Conservation (phyloP, 371 early-diverging fungal genomes). For the Haplosporangium sp. region DNA sequence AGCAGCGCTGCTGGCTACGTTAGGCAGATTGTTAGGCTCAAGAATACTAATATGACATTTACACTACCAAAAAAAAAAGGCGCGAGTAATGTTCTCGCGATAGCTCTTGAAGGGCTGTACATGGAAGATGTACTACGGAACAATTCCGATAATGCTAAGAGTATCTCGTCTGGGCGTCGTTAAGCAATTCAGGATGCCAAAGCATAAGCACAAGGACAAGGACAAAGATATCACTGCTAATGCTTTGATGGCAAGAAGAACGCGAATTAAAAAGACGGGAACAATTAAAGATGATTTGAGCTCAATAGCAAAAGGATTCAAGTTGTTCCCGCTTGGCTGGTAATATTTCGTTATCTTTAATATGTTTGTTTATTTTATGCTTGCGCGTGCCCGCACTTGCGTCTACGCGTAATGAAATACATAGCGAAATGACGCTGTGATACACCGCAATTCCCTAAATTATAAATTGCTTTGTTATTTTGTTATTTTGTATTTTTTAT, state of each 20-base stretch:
- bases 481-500: too few species aligned
- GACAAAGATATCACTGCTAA: background rate
- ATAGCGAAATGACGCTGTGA: too few species aligned
- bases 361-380: too few species aligned
- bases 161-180: slow-evolving; percentile 19
- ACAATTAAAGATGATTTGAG: background rate
- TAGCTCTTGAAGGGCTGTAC: slow-evolving; percentile 53
- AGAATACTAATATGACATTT: too few species aligned
- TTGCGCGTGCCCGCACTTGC: too few species aligned
- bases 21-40: too few species aligned
- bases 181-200: slow-evolving; percentile 6
- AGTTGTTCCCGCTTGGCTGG: slow-evolving; percentile 43
- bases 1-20: too few species aligned
- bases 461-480: too few species aligned
- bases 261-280: slow-evolving; percentile 1
- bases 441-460: too few species aligned
- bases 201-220: background rate
- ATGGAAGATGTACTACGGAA: slow-evolving; percentile 43
- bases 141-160: slow-evolving; percentile 8
- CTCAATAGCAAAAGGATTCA: slow-evolving; percentile 20
- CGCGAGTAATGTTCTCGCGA: slow-evolving; percentile 38
- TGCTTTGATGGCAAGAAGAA: slow-evolving; percentile 2
- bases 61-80: background rate
- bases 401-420: too few species aligned
- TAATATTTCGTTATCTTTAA: background rate